Evolutionary conservation across 2,329 filamentous ascomycete genomes (phyloP).

Genomic region (Xylariomycetidae sp.): DNA sequence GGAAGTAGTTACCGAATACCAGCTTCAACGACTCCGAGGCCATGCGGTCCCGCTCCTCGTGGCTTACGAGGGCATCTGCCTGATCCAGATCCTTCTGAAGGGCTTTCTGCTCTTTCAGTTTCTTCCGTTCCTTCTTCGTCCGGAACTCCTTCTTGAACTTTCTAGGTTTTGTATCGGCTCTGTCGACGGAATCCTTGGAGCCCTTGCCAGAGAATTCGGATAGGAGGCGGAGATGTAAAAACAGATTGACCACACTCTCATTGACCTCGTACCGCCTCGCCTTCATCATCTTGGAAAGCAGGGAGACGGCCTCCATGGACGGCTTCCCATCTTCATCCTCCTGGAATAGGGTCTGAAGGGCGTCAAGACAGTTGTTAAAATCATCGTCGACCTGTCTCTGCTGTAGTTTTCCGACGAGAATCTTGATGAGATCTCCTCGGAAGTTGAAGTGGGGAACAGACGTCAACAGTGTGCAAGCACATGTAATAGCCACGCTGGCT

Average conservation of each 20-base stretch:
- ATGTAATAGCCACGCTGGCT: constrained; percentile 74
- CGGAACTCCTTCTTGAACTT: constrained; percentile 80
- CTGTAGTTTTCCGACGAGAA: constrained; percentile 80
- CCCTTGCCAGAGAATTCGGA: constrained; percentile 83
- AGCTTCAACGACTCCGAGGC: constrained; percentile 94
- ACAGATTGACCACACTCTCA: constrained; percentile 83
- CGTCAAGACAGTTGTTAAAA: constrained; percentile 70
- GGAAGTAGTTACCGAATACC: constrained; percentile 93
- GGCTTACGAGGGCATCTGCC: constrained; percentile 83
- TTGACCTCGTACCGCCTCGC: constrained; percentile 76
- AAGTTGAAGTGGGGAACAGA: constrained; percentile 97
- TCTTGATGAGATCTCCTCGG: constrained; percentile 78
- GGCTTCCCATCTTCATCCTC: constrained; percentile 88
- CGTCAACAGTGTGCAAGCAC: constrained; percentile 74
- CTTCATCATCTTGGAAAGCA: constrained; percentile 95
- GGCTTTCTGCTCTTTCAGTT: constrained; percentile 76
- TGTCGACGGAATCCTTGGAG: constrained; percentile 72
- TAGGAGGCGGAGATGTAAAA: constrained; percentile 82
- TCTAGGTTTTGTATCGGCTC: constrained; percentile 28
- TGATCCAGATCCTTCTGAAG: constrained; percentile 91
- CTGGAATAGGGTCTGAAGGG: constrained; percentile 75
- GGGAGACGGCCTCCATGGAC: constrained; percentile 77
- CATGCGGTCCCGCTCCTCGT: constrained; percentile 90
- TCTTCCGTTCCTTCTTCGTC: constrained; percentile 82
- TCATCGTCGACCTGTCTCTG: constrained; percentile 66